Evolutionary conservation across 2,329 filamentous ascomycete species (phyloP), one percentile per base, ranked within the genome.

Genomic region (Parastagonospora nodorum): DNA sequence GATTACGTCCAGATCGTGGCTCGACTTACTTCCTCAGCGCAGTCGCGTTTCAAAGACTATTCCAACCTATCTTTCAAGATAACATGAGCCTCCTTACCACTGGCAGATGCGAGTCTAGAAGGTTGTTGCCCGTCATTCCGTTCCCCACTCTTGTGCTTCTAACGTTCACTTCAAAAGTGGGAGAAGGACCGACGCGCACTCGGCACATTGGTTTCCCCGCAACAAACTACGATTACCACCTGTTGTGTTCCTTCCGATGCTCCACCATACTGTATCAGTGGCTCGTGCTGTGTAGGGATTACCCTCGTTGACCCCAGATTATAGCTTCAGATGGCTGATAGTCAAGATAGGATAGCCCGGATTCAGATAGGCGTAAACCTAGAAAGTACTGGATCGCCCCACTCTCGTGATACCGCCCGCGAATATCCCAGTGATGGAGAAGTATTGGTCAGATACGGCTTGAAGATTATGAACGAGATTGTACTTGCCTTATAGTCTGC

Each of bases 361-460:
- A 33, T 31, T 10, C 11, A 52, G 55, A 55, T 53, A 53, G 47
- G 41, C 48, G 14, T 47, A 12, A 11, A 19, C 16, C 28, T 31
- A 28, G 15, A 47, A 45, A 16, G 9, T 35, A 28, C 28, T 50
- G 39, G 28, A 29, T 19, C 12, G 48, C 46, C 50, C 53, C 53
- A 53, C 53, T 57, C 47, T 46, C 45, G 53, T 35, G 28, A 55
- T 45, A 32, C 33, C 24, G 19, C 30, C 29, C 11, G 15, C 12
- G 5, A 10, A 27, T 16, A n/a, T 19, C 12, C 27, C 10, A 29
- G 27, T 31, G 4, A 38, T 32, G 39, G 27, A 38, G 7, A 28
- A 32, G 9, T 28, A 33, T 7, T 12, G 14, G 28, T 8, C 4
- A 6, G 31, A 15, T 11, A 24, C 5, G 19, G 19, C 19, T 24